Base-by-base conservation (phyloP, 2,329 filamentous ascomycete species). In the Penicillium oxalicum region DNA sequence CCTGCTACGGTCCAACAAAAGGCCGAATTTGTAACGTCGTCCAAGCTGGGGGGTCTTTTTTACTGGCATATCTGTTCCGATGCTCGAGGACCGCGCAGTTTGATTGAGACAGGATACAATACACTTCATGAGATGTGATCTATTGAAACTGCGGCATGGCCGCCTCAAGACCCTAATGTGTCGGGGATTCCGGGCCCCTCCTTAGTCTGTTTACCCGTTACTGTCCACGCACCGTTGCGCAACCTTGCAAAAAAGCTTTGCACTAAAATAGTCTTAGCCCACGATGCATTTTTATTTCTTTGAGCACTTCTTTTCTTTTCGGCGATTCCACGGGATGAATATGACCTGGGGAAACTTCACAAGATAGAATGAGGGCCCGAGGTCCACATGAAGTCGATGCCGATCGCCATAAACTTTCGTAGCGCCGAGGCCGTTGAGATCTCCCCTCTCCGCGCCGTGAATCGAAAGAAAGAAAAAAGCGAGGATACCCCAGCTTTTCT, bases 51-150 rank as follows among this genome's bases (percentile, higher is more conserved):
- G 27, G 88, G 88, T 0, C 69, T 93, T 7, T 91, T 90, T 66
- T 93, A 91, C 68, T 91, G 86, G 85, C 83, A 85, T 45, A 86
- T 83, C n/a, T 84, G 85, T 11, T 82, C 80, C 3, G 88, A 93
- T 70, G 77, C 79, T 6, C 65, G 70, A n/a, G 78, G 74, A 2
- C 57, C 66, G 7, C 70, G 77, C 55, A 86, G 82, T 61, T 61
- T 87, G 51, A 77, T 86, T 25, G 75, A 75, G 45, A 78, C 80
- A 29, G 82, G 82, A 4, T 82, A 77, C 59, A 70, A 77, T 49
- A 77, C 75, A 2, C 63, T 85, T 52, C 73, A 75, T 58, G 68
- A 71, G 27, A 65, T 72, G 61, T 69, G 52, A 39, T 4, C 29
- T 8, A 32, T 32, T 11, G 29, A 32, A 8, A 32, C 5, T 32